Evolutionary conservation across 176 grass and related monocot species (phyloP), one percentile per base, ranked within the genome.

Genomic region (Triticum dicoccoides): DNA sequence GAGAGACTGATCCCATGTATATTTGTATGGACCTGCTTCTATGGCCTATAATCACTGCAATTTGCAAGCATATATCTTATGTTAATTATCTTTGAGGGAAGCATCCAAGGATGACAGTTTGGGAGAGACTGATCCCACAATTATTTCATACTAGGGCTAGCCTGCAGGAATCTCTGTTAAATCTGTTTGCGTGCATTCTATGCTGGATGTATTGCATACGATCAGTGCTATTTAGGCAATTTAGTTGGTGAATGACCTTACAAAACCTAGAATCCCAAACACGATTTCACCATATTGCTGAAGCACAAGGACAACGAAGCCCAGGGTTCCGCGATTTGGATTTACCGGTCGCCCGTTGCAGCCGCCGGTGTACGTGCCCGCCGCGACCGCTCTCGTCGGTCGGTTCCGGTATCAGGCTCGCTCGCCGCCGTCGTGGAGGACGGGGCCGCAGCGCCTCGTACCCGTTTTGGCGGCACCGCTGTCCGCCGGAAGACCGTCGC

Each of bases 281-380:
- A 61, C 32, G 10, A 34, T 49, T 41, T 77, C 29, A 34, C 17
- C 17, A 7, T 58, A 73, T n/a, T 61, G 32, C 30, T 23, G n/a
- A 59, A 34, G 18, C 2, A 9, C 61, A 54, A 61, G 1, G 52
- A 12, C 51, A 11, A 23, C 76, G 10, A 78, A 23, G 51, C 5
- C 10, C 20, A 78, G 30, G 12, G 51, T 77, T 58, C 29, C 9
- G 29, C 51, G 30, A 59, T 78, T 78, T n/a, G 76, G 52, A 61
- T 34, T 78, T 78, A 78, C 76, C 76, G 18, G 30, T 77, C 17
- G 51, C 29, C 27, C 75, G 51, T n/a, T 78, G 75, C 75, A 34
- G n/a, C 70, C 41, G 51, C 51, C 52, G 29, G 32, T 59, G 8
- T 9, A 61, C 10, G 30, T 25, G 8, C 8, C 24, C 5, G 5